These are phyloP conservation scores for Penicillium canariense DNA, from an alignment of 495 filamentous ascomycete genomes.

Conservation along the genomic window DNA sequence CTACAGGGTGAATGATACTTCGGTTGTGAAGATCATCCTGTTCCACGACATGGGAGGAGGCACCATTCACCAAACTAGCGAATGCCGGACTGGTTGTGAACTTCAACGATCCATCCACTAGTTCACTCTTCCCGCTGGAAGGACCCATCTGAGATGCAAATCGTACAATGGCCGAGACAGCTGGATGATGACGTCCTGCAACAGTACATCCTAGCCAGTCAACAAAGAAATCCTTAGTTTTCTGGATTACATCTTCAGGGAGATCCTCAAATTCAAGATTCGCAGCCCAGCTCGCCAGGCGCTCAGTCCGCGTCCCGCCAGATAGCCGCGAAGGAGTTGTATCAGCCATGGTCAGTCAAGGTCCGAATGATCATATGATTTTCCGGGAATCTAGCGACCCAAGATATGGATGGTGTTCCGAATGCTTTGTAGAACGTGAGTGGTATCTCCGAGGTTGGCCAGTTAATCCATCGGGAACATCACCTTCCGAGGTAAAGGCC, in stretches of 20 bases:
- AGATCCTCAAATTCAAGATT: constrained; percentile 29
- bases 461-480: background rate
- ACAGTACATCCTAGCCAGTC: constrained; percentile 36
- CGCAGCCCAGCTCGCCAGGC: constrained; percentile 26
- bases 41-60: constrained; percentile 37
- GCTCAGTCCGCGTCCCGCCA: constrained; percentile 21
- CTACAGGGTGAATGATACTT: constrained; percentile 39
- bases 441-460: background rate
- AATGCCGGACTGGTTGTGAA: constrained; percentile 32
- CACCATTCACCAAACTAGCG: constrained; percentile 36
- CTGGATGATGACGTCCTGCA: constrained; percentile 35
- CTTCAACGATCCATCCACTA: constrained; percentile 27
- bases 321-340: background rate
- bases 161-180: constrained; percentile 27
- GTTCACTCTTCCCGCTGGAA: constrained; percentile 29
- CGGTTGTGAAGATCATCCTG: constrained; percentile 41
- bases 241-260: constrained; percentile 29
- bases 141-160: constrained; percentile 34
- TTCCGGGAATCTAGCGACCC: background rate
- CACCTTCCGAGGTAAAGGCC: constrained; percentile 14
- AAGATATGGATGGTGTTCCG: background rate
- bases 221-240: constrained; percentile 37
- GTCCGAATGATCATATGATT: background rate
- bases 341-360: constrained; percentile 4
- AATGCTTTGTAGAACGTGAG: background rate